Conservation (phyloP, 169 alveolate species). For the Eimeria brunetti region DNA sequence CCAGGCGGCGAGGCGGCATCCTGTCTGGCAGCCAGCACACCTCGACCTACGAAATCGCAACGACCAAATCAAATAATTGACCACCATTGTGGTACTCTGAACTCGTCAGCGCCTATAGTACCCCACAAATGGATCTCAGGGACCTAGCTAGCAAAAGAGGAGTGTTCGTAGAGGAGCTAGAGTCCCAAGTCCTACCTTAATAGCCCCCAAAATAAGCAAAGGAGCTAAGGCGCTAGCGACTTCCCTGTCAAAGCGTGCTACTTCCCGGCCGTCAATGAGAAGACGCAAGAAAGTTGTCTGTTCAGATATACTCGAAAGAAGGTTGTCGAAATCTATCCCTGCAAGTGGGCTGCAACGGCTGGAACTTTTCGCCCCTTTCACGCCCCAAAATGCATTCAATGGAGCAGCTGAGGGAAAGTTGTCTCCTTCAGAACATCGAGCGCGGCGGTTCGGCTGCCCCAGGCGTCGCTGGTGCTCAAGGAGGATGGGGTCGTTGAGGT, state of each 20-base stretch:
- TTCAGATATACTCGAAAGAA: conserved; percentile 59
- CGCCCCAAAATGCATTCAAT: neutral
- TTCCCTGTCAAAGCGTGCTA: conserved; percentile 59
- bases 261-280: conserved; percentile 66
- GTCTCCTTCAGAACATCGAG: neutral
- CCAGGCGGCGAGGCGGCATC: conserved; percentile 69
- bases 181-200: conserved; percentile 10
- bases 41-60: conserved; percentile 22
- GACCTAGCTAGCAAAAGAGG: too few species aligned
- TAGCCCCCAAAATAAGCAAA: conserved; percentile 39
- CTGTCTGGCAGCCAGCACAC: conserved; percentile 63
- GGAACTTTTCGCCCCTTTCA: neutral
- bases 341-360: conserved; percentile 37
- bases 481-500: conserved; percentile 66
- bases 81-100: neutral
- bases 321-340: conserved; percentile 42
- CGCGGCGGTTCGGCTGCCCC: conserved; percentile 37
- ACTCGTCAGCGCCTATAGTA: neutral
- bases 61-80: neutral
- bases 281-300: conserved; percentile 72
- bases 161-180: neutral
- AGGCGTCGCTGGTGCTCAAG: conserved; percentile 46
- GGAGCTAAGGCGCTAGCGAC: conserved; percentile 64
- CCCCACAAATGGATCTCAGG: neutral
- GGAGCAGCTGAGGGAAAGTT: neutral